Conservation (phyloP, 2,329 filamentous ascomycete species). For the Hymenoscyphus scutula region DNA sequence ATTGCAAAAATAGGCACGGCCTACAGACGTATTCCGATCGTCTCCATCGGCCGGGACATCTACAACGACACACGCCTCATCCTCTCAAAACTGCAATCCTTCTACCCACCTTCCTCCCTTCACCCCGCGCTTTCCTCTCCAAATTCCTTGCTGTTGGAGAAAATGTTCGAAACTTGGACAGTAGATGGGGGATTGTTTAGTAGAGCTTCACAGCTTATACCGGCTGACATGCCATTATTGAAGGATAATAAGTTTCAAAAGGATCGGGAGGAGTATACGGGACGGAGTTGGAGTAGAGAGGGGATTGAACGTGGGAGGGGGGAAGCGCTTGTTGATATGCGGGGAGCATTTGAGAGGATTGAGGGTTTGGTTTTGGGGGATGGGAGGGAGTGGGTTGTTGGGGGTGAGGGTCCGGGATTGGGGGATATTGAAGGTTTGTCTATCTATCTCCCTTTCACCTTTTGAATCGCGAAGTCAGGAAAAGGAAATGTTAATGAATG, state of each 20-base stretch:
- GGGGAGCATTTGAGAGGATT: slow-evolving; percentile 53
- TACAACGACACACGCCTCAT: slow-evolving; percentile 71
- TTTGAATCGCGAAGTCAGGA: not conserved
- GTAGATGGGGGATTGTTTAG: slow-evolving; percentile 58
- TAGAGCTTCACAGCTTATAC: slow-evolving; percentile 54
- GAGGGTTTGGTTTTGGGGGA: slow-evolving; percentile 64
- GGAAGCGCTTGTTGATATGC: slow-evolving; percentile 56
- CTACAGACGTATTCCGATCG: slow-evolving; percentile 68
- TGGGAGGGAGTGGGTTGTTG: slow-evolving; percentile 63
- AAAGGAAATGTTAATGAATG: not conserved
- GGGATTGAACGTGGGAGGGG: slow-evolving; percentile 44
- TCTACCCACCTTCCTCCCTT: slow-evolving; percentile 46
- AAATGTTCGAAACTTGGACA: slow-evolving; percentile 54
- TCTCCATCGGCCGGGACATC: slow-evolving; percentile 64
- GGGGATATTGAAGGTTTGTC: slow-evolving; percentile 63
- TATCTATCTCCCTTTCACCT: not conserved
- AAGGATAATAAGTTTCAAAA: slow-evolving; percentile 57
- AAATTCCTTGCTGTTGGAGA: slow-evolving; percentile 44
- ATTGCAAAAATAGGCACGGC: slow-evolving; percentile 57
- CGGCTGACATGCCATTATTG: slow-evolving; percentile 51
- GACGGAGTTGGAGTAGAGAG: slow-evolving; percentile 42
- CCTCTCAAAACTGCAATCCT: slow-evolving; percentile 58
- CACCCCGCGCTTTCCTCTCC: slow-evolving; percentile 36
- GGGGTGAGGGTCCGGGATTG: slow-evolving; percentile 50
- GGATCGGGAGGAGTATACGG: slow-evolving; percentile 52